Percentiles rank a stretch among this genome's conserved stretches.
Conservation (phyloP, 768 basidiomycete species). For the Mycena floridula region DNA sequence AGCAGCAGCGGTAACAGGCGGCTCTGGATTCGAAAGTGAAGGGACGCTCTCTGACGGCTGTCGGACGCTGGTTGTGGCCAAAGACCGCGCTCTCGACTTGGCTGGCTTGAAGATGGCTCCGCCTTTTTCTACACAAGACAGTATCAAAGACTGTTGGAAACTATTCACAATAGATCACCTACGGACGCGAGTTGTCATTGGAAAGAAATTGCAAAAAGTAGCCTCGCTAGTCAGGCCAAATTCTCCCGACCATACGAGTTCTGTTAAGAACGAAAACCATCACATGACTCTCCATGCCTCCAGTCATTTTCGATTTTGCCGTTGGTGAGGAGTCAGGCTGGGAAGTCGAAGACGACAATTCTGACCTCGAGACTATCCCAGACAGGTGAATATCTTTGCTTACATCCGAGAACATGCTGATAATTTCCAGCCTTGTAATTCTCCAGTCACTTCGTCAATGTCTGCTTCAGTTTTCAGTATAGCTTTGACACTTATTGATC, state of each 20-base stretch:
- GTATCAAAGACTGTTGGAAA: too few relatives aligned
- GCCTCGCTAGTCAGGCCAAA: too few relatives aligned
- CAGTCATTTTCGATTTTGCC: slow-evolving; percentile 36
- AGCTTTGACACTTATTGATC: slow-evolving; percentile 8
- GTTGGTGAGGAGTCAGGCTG: slow-evolving; percentile 53
- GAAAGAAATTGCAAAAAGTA: too few relatives aligned
- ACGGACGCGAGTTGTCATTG: slow-evolving; percentile 59
- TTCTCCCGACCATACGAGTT: too few relatives aligned
- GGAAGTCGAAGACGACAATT: slow-evolving; percentile 46
- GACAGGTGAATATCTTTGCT: slow-evolving; percentile 43
- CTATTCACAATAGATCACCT: slow-evolving; percentile 33
- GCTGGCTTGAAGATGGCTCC: slow-evolving; percentile 62
- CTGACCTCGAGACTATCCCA: slow-evolving; percentile 41
- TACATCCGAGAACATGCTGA: background rate
- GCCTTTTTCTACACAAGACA: slow-evolving; percentile 54
- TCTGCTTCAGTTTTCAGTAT: slow-evolving; percentile 18
- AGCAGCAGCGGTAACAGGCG: too few relatives aligned
- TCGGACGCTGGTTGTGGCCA: too few relatives aligned
- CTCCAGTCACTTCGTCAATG: slow-evolving; percentile 70
- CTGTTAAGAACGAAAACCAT: slow-evolving; percentile 2
- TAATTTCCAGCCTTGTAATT: slow-evolving; percentile 46
- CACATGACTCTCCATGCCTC: slow-evolving; percentile 15
- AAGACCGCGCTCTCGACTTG: slow-evolving; percentile 44
- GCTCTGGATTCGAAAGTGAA: too few relatives aligned
- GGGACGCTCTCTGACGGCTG: too few relatives aligned